A percentile compares a stretch with the other conserved stretches of the same genome.
Evolutionary conservation across 1,139 yeast species (phyloP).

Genomic region (Saccharomyces hybrid): DNA sequence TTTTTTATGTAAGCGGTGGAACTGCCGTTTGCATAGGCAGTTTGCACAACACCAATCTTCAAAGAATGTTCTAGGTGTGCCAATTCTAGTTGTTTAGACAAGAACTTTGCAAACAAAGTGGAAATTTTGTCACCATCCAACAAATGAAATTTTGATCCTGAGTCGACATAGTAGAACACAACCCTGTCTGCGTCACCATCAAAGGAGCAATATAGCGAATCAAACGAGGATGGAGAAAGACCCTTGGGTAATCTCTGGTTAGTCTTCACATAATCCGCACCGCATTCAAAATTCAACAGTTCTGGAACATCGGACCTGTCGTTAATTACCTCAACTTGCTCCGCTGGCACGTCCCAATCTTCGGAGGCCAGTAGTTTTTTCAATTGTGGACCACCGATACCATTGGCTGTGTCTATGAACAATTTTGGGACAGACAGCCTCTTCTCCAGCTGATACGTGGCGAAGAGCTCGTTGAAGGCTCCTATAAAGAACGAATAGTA

Average conservation of each 20-base stretch:
- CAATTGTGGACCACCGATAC: conserved; percentile 85
- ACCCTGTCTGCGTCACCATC: conserved; percentile 98
- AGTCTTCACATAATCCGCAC: conserved; percentile 96
- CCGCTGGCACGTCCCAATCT: conserved; percentile 35
- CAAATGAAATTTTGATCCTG: conserved; percentile 45
- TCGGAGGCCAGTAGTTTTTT: conserved; percentile 37
- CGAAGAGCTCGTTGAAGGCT: conserved; percentile 37
- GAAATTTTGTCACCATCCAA: conserved; percentile 95
- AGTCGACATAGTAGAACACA: conserved; percentile 63
- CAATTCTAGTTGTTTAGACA: conserved; percentile 44
- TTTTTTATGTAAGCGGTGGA: conserved; percentile 67
- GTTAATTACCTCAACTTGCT: conserved; percentile 49
- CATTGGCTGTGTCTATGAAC: conserved; percentile 85
- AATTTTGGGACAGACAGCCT: conserved; percentile 37
- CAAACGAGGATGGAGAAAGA: conserved; percentile 29
- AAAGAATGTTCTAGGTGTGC: conserved; percentile 36
- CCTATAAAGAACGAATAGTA: conserved; percentile 59
- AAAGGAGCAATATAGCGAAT: conserved; percentile 65
- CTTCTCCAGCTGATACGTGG: conserved; percentile 34
- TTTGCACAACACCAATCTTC: conserved; percentile 82
- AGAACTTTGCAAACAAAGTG: conserved; percentile 67
- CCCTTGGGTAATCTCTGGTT: conserved; percentile 70
- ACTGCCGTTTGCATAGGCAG: conserved; percentile 95
- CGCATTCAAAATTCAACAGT: conserved; percentile 69
- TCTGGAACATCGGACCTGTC: conserved; percentile 48